phyloP scores from a whole-genome alignment of 2,329 filamentous ascomycete genomes.

The Aureobasidium sp. region DNA sequence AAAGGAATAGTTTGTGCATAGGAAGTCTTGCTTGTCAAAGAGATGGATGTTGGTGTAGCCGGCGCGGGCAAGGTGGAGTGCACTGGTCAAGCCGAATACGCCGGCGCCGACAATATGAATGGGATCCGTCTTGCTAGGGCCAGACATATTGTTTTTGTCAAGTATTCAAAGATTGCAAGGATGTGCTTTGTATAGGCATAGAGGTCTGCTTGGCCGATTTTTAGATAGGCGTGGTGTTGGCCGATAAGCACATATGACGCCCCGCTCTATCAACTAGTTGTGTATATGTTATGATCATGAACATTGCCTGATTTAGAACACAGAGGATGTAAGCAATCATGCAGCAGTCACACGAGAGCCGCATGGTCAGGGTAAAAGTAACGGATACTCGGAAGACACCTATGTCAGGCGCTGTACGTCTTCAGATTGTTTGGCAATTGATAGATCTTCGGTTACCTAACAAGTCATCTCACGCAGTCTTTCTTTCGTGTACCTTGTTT shows the following conservation, averaged over 20 bases:
- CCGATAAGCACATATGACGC: background rate
- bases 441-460: no score
- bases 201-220: background rate
- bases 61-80: slow-evolving; percentile 24
- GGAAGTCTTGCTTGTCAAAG: slow-evolving; percentile 21
- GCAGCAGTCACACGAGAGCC: background rate
- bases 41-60: slow-evolving; percentile 24
- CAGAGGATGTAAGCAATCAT: background rate
- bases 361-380: no score
- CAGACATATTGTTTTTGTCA: background rate
- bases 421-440: background rate
- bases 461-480: no score
- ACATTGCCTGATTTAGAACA: no score
- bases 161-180: background rate
- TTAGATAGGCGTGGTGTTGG: slow-evolving; percentile 2
- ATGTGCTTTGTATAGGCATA: background rate
- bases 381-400: no score
- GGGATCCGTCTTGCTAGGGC: background rate
- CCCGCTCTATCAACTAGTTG: no score
- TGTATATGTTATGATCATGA: no score
- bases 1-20: slow-evolving; percentile 19
- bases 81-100: slow-evolving; percentile 40
- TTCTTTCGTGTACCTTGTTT: no score
- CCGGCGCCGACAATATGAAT: slow-evolving; percentile 35
- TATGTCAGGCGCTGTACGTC: background rate